Percentiles rank a stretch among this genome's conserved stretches.
Conservation (phyloP, 106 monocot species). For the Triglochin maritima region DNA sequence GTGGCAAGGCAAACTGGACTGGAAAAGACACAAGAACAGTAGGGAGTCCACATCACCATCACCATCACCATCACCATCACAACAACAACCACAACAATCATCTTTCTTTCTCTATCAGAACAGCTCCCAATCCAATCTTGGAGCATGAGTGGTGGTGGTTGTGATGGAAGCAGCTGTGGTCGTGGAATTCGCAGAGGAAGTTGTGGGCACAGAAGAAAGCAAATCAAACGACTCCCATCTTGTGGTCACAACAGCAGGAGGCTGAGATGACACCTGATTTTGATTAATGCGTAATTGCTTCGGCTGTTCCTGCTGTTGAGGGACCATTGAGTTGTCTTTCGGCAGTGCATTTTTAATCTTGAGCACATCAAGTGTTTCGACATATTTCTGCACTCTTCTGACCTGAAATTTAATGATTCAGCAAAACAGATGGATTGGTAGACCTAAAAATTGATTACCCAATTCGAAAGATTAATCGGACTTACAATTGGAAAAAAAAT, state of each 20-base stretch:
- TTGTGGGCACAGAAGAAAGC: constrained; percentile 26
- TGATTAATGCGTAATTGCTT: constrained; percentile 10
- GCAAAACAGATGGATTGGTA: neutral
- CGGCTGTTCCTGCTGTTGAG: constrained; percentile 3
- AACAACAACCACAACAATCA: neutral
- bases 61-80: constrained; percentile 1
- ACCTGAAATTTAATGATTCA: constrained; percentile 30
- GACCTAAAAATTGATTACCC: neutral
- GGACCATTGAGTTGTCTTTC: neutral
- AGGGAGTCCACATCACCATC: neutral
- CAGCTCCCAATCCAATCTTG: constrained; percentile 67
- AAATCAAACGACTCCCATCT: constrained; percentile 57
- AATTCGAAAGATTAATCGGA: neutral
- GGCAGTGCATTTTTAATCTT: constrained; percentile 44
- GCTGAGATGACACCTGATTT: neutral
- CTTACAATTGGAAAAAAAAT: neutral
- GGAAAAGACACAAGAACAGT: constrained; percentile 1
- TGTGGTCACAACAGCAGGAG: constrained; percentile 16
- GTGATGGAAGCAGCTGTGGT: constrained; percentile 20
- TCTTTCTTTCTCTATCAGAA: constrained; percentile 27
- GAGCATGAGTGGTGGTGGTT: constrained; percentile 8
- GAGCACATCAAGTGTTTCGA: constrained; percentile 65
- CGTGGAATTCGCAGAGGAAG: constrained; percentile 19
- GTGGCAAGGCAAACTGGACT: constrained; percentile 7
- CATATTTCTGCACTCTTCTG: constrained; percentile 70